Base-by-base conservation (phyloP, 2,329 filamentous ascomycete species). In the Ophioceras dolichostomum region DNA sequence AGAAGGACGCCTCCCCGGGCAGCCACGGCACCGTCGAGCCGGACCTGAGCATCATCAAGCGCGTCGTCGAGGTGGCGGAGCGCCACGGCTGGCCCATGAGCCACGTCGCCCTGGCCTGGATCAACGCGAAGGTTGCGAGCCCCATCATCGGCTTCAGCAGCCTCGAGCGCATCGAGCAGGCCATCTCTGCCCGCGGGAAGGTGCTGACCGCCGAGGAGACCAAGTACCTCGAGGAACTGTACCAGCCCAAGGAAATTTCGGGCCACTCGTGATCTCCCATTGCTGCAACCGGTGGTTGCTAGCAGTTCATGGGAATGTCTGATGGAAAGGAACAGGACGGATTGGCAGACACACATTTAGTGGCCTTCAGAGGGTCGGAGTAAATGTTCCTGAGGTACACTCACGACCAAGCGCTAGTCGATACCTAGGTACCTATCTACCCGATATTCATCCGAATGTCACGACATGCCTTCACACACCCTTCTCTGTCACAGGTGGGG, bases 91-190 rank as follows among this genome's bases (percentile, higher is more conserved):
- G 40, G 44, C 37, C 40, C 29, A 46, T 46, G 42, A 31, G 41
- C 32, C 69, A 79, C 39, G 69, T 83, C 16, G 68, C 73, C 1
- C 62, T 78, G 38, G 76, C 75, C 3, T 83, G 79, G 79, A 65
- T 68, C 39, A 58, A 72, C 44, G 62, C 65, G 43, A 60, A 66
- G 32, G 65, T 68, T 5, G 55, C 64, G 18, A 71, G 64, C 45
- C 76, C 75, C 2, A 80, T 82, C 41, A 59, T 79, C 37, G 77
- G 79, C 0, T 60, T 82, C 45, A 70, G 64, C 43, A 79, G 63
- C 37, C 59, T 68, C 24, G 61, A 65, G 40, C 60, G 77, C n/a
- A 68, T 83, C 32, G 70, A 78, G 26, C 74, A 82, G 57, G 72
- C 73, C 1, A 60, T 77, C 14, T 57, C 60, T 3, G 57, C 60